These are phyloP conservation scores for Podaxis rugospora DNA, from an alignment of 768 basidiomycete species.

Conservation along the genomic window DNA sequence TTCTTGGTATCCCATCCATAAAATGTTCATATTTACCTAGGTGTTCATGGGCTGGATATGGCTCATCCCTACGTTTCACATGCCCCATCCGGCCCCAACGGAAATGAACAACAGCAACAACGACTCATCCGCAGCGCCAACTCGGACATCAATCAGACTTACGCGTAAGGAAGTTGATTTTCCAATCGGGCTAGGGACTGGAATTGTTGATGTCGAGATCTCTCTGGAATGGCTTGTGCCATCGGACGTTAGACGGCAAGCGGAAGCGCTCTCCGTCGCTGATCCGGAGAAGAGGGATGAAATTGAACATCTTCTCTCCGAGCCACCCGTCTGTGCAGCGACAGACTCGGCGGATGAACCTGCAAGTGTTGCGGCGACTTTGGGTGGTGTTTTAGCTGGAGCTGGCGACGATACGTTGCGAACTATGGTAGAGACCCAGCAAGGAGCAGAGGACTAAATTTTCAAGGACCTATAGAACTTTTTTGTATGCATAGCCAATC, in stretches of 20 bases:
- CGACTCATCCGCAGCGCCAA: conserved; percentile 12
- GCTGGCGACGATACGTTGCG: no score
- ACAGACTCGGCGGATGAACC: conserved; percentile 24
- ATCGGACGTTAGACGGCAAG: not conserved
- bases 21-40: conserved; percentile 24
- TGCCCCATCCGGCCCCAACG: conserved; percentile 43
- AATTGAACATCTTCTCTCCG: not conserved
- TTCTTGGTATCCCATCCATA: not conserved
- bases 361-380: conserved; percentile 24
- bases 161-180: conserved; percentile 72
- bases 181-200: conserved; percentile 65
- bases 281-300: conserved; percentile 13
- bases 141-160: conserved; percentile 37
- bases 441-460: no score
- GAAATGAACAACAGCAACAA: conserved; percentile 8
- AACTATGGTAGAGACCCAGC: no score
- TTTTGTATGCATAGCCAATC: no score
- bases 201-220: conserved; percentile 64
- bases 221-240: conserved; percentile 44
- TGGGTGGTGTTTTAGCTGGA: conserved; percentile 4
- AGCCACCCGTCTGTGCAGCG: conserved; percentile 13
- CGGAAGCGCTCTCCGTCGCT: conserved; percentile 10
- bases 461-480: no score
- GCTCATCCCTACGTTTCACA: conserved; percentile 83
- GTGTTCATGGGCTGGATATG: conserved; percentile 83